These are phyloP conservation scores for Penicillium malachiteum DNA, from an alignment of 495 filamentous ascomycete genomes.

Conservation along the genomic window DNA sequence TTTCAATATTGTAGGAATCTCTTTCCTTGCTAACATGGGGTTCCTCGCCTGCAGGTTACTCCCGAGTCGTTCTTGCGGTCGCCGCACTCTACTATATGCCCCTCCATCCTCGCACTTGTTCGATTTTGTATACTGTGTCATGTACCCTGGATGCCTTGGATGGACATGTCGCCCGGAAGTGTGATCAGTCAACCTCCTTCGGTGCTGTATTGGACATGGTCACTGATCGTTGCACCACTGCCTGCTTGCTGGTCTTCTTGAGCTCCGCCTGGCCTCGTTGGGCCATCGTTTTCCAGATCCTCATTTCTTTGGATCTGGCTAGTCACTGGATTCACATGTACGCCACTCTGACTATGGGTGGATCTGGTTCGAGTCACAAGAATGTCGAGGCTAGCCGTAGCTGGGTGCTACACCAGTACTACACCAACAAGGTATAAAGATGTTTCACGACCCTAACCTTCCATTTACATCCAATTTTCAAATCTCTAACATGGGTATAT, in stretches of 20 bases:
- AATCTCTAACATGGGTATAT: background rate
- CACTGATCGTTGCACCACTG: conserved; percentile 90
- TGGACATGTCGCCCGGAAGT: conserved; percentile 83
- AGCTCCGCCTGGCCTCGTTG: conserved; percentile 89
- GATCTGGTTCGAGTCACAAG: conserved; percentile 80
- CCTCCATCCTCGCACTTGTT: conserved; percentile 91
- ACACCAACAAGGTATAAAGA: conserved; percentile 78
- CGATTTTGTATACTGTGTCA: conserved; percentile 83
- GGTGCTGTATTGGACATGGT: conserved; percentile 98
- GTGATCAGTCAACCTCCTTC: conserved; percentile 88
- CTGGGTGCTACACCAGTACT: conserved; percentile 89
- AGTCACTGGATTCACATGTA: conserved; percentile 99
- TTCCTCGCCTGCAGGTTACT: conserved; percentile 65
- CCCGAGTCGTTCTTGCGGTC: conserved; percentile 81
- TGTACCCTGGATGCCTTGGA: conserved; percentile 94
- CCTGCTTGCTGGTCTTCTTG: conserved; percentile 90
- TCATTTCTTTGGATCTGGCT: conserved; percentile 89
- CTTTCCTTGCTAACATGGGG: background rate
- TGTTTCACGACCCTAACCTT: background rate
- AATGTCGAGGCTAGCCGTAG: conserved; percentile 68
- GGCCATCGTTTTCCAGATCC: conserved; percentile 86
- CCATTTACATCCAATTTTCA: no score
- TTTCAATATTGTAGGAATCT: background rate
- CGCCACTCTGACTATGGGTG: conserved; percentile 79
- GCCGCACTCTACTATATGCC: conserved; percentile 98